Conservation (phyloP, 148 eudicot species). For the Drosera capensis region DNA sequence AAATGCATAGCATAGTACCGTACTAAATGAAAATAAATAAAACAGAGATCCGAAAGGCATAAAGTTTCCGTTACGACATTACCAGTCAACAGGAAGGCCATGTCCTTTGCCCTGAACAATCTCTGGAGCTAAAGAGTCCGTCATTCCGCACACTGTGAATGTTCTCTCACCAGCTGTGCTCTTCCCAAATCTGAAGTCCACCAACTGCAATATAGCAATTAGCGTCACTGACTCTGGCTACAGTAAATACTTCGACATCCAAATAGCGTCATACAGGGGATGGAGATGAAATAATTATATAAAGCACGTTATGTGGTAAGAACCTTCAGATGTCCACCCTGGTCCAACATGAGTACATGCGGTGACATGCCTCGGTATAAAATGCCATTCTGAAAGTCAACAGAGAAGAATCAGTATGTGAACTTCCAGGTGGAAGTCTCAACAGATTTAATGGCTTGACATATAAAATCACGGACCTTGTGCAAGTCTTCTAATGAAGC, state of each 20-base stretch:
- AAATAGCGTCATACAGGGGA: neutral
- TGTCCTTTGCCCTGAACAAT: conserved; percentile 92
- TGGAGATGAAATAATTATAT: neutral
- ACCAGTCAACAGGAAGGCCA: conserved; percentile 89
- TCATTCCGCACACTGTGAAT: conserved; percentile 78
- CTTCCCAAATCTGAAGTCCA: conserved; percentile 93
- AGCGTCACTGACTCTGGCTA: no score
- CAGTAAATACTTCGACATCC: neutral
- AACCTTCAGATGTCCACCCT: conserved; percentile 76
- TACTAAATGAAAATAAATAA: no score
- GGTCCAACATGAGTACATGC: conserved; percentile 73
- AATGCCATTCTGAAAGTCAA: conserved; percentile 49
- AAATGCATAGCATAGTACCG: no score
- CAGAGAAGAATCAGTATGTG: neutral
- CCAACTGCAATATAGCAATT: conserved; percentile 40
- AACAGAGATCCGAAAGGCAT: no score
- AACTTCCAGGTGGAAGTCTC: no score
- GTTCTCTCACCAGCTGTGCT: conserved; percentile 63
- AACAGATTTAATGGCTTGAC: neutral
- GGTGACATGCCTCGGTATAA: conserved; percentile 88
- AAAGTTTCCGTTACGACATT: conserved; percentile 9
- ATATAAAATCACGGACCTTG: conserved; percentile 28
- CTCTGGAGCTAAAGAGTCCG: conserved; percentile 91
- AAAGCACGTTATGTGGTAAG: neutral
- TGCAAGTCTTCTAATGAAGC: conserved; percentile 62